Base-by-base conservation (phyloP, 805 yeast species). In the Cyberlindnera subsufficiens region DNA sequence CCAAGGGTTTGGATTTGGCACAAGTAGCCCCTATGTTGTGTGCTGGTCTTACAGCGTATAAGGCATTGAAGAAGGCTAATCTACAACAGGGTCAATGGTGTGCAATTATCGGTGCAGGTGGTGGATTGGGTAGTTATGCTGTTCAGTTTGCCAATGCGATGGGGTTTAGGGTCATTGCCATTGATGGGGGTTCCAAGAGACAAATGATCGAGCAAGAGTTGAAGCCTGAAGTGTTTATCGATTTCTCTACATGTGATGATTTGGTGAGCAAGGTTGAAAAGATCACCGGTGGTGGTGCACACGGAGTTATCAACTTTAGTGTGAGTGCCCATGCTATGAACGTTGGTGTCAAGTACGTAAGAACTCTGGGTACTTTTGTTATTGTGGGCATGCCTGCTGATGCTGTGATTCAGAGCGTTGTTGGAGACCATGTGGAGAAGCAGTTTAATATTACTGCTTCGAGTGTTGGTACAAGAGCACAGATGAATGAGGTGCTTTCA, bases 11-110 rank as follows among this genome's bases (percentile, higher is more conserved):
- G 39, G 78, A 77, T 52, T 67, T 75, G 54, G 74, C 77, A 39
- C 62, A 66, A 50, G 73, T 74, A 39, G 78, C 82, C 30, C 85
- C 85, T 43, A 68, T 79, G 51, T 66, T 78, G 60, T 79, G 85
- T 69, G 95, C 95, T 18, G 95, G 95, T 60, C 74, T 86, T 63
- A 86, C 85, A 31, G 83, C 75, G 35, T 79, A 77, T 73, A 78
- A 78, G 67, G 84, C 83, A 13, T 67, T 79, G 58, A 78, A 77
- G 65, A 71, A 76, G 42, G 79, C 84, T 37, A 61, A 67, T 43
- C 58, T 75, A 44, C 53, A 54, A 41, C 71, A 87, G 30, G 89
- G 90, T 53, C 79, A 83, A 62, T 82, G 83, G 82, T 83, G 80
- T 49, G 77, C 78, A 43, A 71, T 83, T 47, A 76, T 86, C 45